Evolutionary conservation across 2,329 filamentous ascomycete species (phyloP).

Genomic region (Aspergillus fijiensis): DNA sequence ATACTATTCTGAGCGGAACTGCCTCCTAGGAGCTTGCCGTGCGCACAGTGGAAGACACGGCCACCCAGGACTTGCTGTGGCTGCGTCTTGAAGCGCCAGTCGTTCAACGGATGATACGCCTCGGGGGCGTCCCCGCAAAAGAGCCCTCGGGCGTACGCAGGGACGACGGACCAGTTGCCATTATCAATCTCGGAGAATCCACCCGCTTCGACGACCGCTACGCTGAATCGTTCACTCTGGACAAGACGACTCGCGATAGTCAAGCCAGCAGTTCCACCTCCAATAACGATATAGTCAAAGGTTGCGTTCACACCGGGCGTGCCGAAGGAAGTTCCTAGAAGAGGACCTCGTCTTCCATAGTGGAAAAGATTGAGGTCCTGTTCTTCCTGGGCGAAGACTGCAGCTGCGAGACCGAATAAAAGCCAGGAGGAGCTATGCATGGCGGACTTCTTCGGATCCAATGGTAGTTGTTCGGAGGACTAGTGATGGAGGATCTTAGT

Average conservation of each 20-base stretch:
- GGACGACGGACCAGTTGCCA: constrained; percentile 30
- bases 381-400: constrained; percentile 4
- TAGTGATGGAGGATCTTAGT: background rate
- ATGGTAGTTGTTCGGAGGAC: background rate
- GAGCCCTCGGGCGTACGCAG: constrained; percentile 22
- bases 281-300: constrained; percentile 27
- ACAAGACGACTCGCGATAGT: constrained; percentile 26
- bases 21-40: constrained; percentile 30
- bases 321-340: constrained; percentile 22
- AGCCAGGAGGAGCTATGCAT: constrained; percentile 6
- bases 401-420: constrained; percentile 1
- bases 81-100: constrained; percentile 28
- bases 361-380: constrained; percentile 20
- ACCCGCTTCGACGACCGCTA: constrained; percentile 36
- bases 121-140: constrained; percentile 25
- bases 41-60: constrained; percentile 24
- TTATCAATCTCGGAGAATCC: constrained; percentile 37
- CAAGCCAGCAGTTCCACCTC: constrained; percentile 29
- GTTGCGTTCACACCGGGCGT: constrained; percentile 20
- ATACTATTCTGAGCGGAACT: constrained; percentile 27
- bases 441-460: background rate
- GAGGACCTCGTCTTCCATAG: constrained; percentile 16
- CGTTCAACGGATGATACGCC: constrained; percentile 22
- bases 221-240: constrained; percentile 18
- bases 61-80: constrained; percentile 18